phyloP scores from a whole-genome alignment of 139 green algal genomes.

The Raphidocelis subcapitata region DNA sequence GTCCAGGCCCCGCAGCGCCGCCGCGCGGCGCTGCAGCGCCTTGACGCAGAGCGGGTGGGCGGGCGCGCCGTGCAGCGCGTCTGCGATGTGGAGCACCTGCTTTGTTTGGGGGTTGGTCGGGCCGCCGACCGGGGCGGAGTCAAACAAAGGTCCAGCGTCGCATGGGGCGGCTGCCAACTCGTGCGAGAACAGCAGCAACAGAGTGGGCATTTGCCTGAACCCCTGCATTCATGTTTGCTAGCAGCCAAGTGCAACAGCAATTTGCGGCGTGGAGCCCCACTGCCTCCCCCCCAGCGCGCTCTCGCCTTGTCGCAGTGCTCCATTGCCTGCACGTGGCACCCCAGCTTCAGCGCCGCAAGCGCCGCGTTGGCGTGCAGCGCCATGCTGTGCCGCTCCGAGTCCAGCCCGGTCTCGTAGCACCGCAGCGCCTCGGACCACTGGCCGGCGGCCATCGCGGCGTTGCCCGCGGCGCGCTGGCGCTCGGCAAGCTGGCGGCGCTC shows the following conservation, averaged over 20 bases:
- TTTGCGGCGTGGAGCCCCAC: too few species aligned
- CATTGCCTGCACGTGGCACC: slow-evolving; percentile 72
- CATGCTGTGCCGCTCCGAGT: slow-evolving; percentile 68
- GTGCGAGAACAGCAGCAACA: too few species aligned
- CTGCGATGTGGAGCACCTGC: slow-evolving; percentile 63
- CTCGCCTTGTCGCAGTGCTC: slow-evolving; percentile 80
- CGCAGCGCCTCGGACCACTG: slow-evolving; percentile 63
- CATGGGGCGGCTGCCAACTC: not conserved
- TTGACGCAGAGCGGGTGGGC: slow-evolving; percentile 62
- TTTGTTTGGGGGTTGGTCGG: not conserved
- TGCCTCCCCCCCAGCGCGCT: too few species aligned
- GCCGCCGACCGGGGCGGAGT: not conserved
- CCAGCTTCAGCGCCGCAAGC: slow-evolving; percentile 67
- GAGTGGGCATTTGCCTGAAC: not conserved
- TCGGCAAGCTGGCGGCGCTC: slow-evolving; percentile 69
- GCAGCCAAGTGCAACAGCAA: not conserved
- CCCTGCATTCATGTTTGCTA: not conserved
- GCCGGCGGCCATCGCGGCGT: slow-evolving; percentile 50
- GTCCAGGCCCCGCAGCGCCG: slow-evolving; percentile 42
- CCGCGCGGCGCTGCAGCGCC: slow-evolving; percentile 54
- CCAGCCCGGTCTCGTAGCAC: slow-evolving; percentile 69
- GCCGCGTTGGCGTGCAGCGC: slow-evolving; percentile 78
- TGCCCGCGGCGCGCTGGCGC: slow-evolving; percentile 59
- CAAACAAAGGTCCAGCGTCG: too few species aligned
- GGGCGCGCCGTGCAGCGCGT: slow-evolving; percentile 60